A percentile compares a stretch with the other conserved stretches of the same genome.
These are phyloP conservation scores for Asclepias syriaca DNA, from an alignment of 257 asterid species.

Conservation along the genomic window DNA sequence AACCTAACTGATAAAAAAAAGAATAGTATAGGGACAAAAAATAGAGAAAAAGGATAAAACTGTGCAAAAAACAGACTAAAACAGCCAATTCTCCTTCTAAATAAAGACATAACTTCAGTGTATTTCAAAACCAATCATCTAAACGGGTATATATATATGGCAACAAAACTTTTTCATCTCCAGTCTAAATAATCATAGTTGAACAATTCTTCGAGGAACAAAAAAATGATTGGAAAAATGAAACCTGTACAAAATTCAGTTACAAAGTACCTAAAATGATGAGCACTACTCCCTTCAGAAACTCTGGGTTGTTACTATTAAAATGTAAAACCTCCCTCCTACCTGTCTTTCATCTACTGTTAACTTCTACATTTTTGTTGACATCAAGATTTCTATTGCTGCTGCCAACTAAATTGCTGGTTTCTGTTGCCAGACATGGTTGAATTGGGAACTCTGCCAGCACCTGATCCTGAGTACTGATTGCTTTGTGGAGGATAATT, in stretches of 20 bases:
- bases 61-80: too few species aligned
- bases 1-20: too few species aligned
- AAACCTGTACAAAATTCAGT: slow-evolving; percentile 13
- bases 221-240: slow-evolving; percentile 1
- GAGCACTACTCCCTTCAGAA: slow-evolving; percentile 12
- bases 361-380: slow-evolving; percentile 6
- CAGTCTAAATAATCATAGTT: background rate
- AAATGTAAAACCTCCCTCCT: slow-evolving; percentile 9
- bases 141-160: background rate
- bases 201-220: background rate
- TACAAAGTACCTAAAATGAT: background rate
- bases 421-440: slow-evolving; percentile 54
- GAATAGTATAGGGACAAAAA: too few species aligned
- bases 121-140: too few species aligned
- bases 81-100: too few species aligned
- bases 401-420: slow-evolving; percentile 93
- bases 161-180: background rate
- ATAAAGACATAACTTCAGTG: background rate
- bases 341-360: slow-evolving; percentile 1
- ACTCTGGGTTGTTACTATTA: slow-evolving; percentile 3
- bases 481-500: slow-evolving; percentile 61
- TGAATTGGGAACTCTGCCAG: slow-evolving; percentile 57
- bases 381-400: slow-evolving; percentile 24
- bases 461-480: slow-evolving; percentile 65
- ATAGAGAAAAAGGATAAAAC: too few species aligned